phyloP scores from a whole-genome alignment of 768 basidiomycete genomes.

The Pleurotus tuber-regium region DNA sequence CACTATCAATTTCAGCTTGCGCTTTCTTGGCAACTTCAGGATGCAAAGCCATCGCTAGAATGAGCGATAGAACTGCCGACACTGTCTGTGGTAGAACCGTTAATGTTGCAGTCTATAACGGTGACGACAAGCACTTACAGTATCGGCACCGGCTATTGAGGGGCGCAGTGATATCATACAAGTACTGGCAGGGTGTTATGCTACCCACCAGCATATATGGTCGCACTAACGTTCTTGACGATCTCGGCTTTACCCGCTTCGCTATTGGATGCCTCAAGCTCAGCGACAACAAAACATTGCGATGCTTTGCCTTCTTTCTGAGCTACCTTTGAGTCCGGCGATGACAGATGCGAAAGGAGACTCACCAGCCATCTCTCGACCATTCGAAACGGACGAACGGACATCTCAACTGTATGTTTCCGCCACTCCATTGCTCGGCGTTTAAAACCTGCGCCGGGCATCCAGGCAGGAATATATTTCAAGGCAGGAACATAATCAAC shows the following conservation, averaged over 20 bases:
- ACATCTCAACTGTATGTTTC: conserved; percentile 30
- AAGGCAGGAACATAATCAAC: conserved; percentile 32
- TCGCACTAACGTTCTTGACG: conserved; percentile 41
- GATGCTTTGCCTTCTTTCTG: conserved; percentile 27
- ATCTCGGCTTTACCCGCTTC: conserved; percentile 30
- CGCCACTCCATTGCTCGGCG: conserved; percentile 36
- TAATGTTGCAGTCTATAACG: not conserved
- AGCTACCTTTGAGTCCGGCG: not conserved
- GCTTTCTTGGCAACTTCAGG: conserved; percentile 35
- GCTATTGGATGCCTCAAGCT: conserved; percentile 28
- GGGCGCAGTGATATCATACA: not conserved
- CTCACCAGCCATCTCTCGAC: conserved; percentile 34
- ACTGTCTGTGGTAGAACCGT: conserved; percentile 17
- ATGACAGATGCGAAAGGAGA: not conserved
- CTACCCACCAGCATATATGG: conserved; percentile 37
- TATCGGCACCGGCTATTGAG: conserved; percentile 29
- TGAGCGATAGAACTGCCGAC: conserved; percentile 34
- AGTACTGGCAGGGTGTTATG: not conserved
- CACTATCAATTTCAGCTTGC: conserved; percentile 36
- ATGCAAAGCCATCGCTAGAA: conserved; percentile 37
- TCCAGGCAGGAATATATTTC: conserved; percentile 39
- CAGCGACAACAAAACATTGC: conserved; percentile 34
- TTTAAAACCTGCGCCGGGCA: conserved; percentile 40
- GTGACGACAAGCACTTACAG: conserved; percentile 11
- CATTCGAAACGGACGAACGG: conserved; percentile 35